Evolutionary conservation across 768 basidiomycete genomes (phyloP).

Genomic region (Russula lepida): DNA sequence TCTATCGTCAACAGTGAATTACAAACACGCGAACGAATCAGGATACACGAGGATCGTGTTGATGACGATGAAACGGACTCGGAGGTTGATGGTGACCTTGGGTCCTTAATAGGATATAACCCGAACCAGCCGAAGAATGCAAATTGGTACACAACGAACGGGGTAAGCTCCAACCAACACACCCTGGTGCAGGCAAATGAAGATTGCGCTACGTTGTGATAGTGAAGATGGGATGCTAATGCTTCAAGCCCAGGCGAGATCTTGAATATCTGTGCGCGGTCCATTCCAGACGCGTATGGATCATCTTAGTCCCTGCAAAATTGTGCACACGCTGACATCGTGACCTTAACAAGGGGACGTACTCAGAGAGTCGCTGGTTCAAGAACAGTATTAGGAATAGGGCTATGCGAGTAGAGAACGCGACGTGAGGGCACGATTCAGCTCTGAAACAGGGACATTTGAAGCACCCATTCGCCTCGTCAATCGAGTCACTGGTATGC

Average conservation of each 20-base stretch:
- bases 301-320: not conserved
- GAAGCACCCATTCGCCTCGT: slow-evolving; percentile 66
- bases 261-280: slow-evolving; percentile 78
- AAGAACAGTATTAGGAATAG: slow-evolving; percentile 83
- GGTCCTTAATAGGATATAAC: too few relatives aligned
- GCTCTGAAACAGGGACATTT: not conserved
- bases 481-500: slow-evolving; percentile 68
- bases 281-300: slow-evolving; percentile 75
- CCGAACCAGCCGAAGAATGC: not conserved
- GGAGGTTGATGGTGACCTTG: not conserved
- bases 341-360: slow-evolving; percentile 46
- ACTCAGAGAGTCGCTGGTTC: slow-evolving; percentile 83
- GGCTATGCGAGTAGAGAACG: slow-evolving; percentile 54
- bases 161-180: not conserved
- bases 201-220: slow-evolving; percentile 75
- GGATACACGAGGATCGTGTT: not conserved
- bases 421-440: not conserved
- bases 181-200: slow-evolving; percentile 65
- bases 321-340: not conserved
- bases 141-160: slow-evolving; percentile 4
- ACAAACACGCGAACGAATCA: not conserved
- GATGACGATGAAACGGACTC: not conserved
- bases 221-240: slow-evolving; percentile 78
- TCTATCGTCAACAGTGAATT: not conserved
- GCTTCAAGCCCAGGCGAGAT: slow-evolving; percentile 76